Percentiles rank a stretch among this genome's conserved stretches.
phyloP scores from a whole-genome alignment of 305 asterid species.

The Fraxinus angustifolia region DNA sequence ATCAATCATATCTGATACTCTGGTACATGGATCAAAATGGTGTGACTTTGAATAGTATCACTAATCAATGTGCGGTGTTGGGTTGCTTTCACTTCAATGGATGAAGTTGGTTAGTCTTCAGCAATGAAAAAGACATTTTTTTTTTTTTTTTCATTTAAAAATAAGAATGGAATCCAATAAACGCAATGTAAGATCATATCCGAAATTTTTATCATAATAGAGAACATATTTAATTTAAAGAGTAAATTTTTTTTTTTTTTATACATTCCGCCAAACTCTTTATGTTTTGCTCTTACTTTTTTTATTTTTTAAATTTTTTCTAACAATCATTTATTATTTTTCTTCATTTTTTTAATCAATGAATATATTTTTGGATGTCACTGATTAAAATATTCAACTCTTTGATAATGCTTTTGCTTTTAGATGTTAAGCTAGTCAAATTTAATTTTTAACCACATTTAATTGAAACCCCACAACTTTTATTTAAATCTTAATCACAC shows the following conservation, averaged over 20 bases:
- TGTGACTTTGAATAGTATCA: slow-evolving; percentile 12
- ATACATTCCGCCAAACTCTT: neutral
- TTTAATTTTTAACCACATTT: no score
- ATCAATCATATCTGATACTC: neutral
- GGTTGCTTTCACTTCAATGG: slow-evolving; percentile 22
- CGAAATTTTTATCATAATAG: no score
- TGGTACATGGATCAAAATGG: neutral
- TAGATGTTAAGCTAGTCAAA: neutral
- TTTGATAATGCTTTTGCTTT: neutral
- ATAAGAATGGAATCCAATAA: neutral
- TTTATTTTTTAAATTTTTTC: no score
- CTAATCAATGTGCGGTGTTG: slow-evolving; percentile 4
- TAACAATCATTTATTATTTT: no score
- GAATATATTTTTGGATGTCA: neutral
- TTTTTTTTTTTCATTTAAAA: neutral
- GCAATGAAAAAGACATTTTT: slow-evolving; percentile 2
- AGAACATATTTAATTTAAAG: no score
- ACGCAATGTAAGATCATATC: neutral
- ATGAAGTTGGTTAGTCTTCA: slow-evolving; percentile 18
- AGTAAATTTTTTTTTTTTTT: neutral
- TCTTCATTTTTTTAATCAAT: neutral
- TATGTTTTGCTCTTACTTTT: neutral
- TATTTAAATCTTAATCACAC: no score
- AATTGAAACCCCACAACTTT: no score
- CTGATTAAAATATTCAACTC: neutral